phyloP scores from a whole-genome alignment of 2,329 filamentous ascomycete genomes.

The Fusarium abutilonis region DNA sequence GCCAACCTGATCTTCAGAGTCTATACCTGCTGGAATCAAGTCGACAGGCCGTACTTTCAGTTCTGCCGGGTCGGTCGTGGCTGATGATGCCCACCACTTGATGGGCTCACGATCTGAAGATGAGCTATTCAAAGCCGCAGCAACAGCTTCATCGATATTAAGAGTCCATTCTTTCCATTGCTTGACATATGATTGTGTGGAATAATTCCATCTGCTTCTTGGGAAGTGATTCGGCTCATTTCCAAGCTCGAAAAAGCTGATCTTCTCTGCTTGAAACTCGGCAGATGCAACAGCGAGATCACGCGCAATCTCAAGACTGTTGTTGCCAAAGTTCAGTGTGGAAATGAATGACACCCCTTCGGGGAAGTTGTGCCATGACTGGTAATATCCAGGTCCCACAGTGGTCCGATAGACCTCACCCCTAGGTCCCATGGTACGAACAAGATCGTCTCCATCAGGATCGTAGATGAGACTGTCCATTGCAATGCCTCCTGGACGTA shows the following conservation, averaged over 20 bases:
- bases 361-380: constrained; percentile 28
- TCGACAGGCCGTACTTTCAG: constrained; percentile 31
- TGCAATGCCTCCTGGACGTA: constrained; percentile 34
- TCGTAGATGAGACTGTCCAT: constrained; percentile 37
- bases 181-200: constrained; percentile 22
- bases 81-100: constrained; percentile 35
- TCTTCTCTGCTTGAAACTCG: constrained; percentile 19
- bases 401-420: constrained; percentile 19
- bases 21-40: constrained; percentile 29
- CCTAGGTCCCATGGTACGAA: constrained; percentile 29
- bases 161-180: constrained; percentile 16
- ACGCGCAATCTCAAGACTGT: constrained; percentile 29
- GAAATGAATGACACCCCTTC: constrained; percentile 27
- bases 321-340: constrained; percentile 33
- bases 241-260: constrained; percentile 31
- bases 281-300: constrained; percentile 28
- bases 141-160: constrained; percentile 8
- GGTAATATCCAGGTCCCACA: constrained; percentile 8
- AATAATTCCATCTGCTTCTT: constrained; percentile 20
- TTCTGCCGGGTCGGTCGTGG: constrained; percentile 27
- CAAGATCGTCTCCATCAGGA: constrained; percentile 16
- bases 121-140: background rate
- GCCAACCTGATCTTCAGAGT: constrained; percentile 19
- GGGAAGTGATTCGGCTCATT: constrained; percentile 34
- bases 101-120: background rate